These are phyloP conservation scores for Pleurozium schreberi DNA, from an alignment of 225 moss, liverwort and hornwort genomes.

Conservation along the genomic window DNA sequence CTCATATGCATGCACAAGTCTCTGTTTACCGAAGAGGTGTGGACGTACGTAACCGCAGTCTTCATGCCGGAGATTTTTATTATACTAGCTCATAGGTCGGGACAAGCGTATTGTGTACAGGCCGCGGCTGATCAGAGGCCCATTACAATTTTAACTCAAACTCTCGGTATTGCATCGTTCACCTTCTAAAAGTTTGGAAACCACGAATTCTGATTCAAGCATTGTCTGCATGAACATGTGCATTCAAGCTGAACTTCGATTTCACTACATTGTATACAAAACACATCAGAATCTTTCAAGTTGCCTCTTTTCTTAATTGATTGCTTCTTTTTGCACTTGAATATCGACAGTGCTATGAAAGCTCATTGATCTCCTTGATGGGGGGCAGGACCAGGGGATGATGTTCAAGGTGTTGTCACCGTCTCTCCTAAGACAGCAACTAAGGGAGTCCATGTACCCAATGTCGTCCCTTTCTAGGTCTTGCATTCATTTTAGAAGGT, in stretches of 20 bases:
- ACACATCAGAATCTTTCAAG: too few species aligned
- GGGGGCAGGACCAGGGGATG: too few species aligned
- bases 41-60: not conserved
- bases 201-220: not conserved
- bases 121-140: not conserved
- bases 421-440: too few species aligned
- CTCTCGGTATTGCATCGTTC: not conserved
- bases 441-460: too few species aligned
- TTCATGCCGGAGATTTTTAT: slow-evolving; percentile 8
- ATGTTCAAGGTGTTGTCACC: too few species aligned
- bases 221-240: not conserved
- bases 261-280: not conserved
- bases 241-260: not conserved
- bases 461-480: too few species aligned
- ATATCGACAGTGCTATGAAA: too few species aligned
- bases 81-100: slow-evolving; percentile 20
- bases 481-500: too few species aligned
- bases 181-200: not conserved
- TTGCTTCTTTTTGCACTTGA: too few species aligned
- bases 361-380: too few species aligned
- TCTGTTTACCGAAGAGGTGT: not conserved
- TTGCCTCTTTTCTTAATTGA: not conserved
- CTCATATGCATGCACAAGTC: not conserved
- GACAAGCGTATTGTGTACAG: slow-evolving; percentile 10
- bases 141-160: not conserved